Evolutionary conservation across 352 stramenopile species (phyloP).

Genomic region (Saprolegnia diclina): DNA sequence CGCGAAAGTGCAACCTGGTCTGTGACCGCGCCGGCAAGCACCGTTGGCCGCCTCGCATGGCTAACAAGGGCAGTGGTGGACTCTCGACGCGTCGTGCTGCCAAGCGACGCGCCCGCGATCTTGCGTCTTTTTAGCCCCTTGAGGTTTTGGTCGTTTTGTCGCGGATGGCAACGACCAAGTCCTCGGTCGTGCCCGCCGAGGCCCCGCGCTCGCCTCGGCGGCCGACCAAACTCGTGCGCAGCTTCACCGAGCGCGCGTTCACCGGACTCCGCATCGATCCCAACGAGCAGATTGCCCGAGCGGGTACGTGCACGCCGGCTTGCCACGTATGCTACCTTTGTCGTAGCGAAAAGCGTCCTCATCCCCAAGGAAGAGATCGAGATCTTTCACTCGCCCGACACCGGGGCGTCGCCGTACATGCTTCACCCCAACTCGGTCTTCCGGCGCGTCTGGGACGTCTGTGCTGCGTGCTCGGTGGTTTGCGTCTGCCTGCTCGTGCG

Average conservation of each 20-base stretch:
- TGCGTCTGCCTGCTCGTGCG: slow-evolving; percentile 66
- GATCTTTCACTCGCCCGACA: slow-evolving; percentile 64
- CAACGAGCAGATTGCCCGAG: neutral
- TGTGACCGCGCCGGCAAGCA: too few relatives aligned
- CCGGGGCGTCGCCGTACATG: slow-evolving; percentile 56
- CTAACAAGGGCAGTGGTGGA: too few relatives aligned
- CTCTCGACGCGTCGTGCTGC: too few relatives aligned
- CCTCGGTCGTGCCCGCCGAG: too few relatives aligned
- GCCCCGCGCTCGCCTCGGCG: too few relatives aligned
- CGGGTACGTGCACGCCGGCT: neutral
- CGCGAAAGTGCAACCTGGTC: too few relatives aligned
- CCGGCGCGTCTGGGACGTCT: slow-evolving; percentile 60
- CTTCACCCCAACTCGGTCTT: slow-evolving; percentile 76
- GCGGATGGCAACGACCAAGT: too few relatives aligned
- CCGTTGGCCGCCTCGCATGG: too few relatives aligned
- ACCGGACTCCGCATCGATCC: neutral
- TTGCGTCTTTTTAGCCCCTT: too few relatives aligned
- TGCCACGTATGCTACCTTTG: neutral
- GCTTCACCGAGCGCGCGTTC: neutral
- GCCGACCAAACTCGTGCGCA: too few relatives aligned
- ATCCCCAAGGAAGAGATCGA: slow-evolving; percentile 41
- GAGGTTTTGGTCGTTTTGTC: too few relatives aligned
- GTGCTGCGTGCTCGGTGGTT: slow-evolving; percentile 64
- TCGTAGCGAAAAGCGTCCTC: neutral
- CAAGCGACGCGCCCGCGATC: too few relatives aligned